Base-by-base conservation (phyloP, 2,329 filamentous ascomycete species). In the Exophiala spinifera region DNA sequence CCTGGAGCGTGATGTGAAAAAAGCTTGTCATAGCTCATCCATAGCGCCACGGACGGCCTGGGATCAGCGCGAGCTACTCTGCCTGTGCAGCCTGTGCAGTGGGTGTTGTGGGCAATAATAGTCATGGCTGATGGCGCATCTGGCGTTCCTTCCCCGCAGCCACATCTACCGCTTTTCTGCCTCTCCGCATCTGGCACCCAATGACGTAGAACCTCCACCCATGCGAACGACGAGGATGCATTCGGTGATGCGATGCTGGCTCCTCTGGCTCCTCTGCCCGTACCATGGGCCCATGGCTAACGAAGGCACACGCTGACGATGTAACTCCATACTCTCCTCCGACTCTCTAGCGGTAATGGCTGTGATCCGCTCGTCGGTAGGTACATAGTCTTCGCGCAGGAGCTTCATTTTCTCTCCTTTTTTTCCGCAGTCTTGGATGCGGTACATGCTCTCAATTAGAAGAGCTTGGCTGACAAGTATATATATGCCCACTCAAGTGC, bases 181-280 rank as follows among this genome's bases (percentile, higher is more conserved):
- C 5, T 44, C 42, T 44, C 42, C 42, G 42, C 42, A 44, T 21
- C 20, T 25, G 21, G n/a, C 42, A 44, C 42, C 42, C 42, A 44
- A 44, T 44, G 42, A 44, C 36, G 36, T n/a, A 36, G 2, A 10
- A 19, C 36, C 17, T n/a, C n/a, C 15, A 31, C 6, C 28, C 11
- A 31, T 31, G 28, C 28, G 28, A 5, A 31, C 4, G 3, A 31
- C 28, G 17, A 19, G 36, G 36, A 39, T 39, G 36, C 36, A 39
- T 39, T 39, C 36, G 4, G 17, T 39, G 36, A 39, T 39, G 23
- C 23, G n/a, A n/a, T n/a, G 34, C 34, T 37, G 15, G 13, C 7
- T n/a, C 13, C 34, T 8, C 8, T 25, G n/a, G n/a, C n/a, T n/a
- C n/a, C n/a, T n/a, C n/a, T n/a, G n/a, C n/a, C n/a, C n/a, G n/a